phyloP scores from a whole-genome alignment of 345 rosid species.

The Eutrema yunnanense region DNA sequence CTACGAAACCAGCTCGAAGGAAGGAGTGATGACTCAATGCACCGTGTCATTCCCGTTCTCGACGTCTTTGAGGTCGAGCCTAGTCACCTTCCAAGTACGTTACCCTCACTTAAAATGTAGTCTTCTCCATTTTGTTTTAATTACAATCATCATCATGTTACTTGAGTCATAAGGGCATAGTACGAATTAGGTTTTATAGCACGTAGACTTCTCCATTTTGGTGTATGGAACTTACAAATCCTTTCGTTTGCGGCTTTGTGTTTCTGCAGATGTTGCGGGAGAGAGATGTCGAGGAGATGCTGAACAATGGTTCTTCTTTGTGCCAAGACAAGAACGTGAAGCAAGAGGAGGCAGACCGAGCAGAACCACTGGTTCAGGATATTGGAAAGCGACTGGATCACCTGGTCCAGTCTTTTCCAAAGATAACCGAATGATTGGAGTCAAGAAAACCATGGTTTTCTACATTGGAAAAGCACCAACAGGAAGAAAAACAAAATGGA shows the following conservation, averaged over 20 bases:
- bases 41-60: conserved; percentile 56
- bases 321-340: conserved; percentile 79
- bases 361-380: conserved; percentile 74
- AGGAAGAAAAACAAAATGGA: conserved; percentile 87
- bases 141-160: background rate
- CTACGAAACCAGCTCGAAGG: conserved; percentile 66
- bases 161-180: background rate
- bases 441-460: conserved; percentile 94
- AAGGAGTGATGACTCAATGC: conserved; percentile 34
- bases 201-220: conserved; percentile 3
- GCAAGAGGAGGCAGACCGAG: conserved; percentile 78
- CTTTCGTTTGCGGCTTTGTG: background rate
- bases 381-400: conserved; percentile 98
- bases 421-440: conserved; percentile 57
- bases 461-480: conserved; percentile 79
- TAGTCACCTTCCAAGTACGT: conserved; percentile 64
- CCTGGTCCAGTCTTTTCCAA: conserved; percentile 76
- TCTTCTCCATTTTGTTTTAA: background rate
- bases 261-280: conserved; percentile 57
- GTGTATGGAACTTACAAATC: background rate
- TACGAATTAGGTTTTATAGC: background rate
- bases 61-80: conserved; percentile 63
- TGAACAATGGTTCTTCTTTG: conserved; percentile 97
- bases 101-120: background rate
- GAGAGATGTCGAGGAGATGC: conserved; percentile 50